Conservation (phyloP, 176 grass and related monocot species). For the Cenchrus fungigraminus region DNA sequence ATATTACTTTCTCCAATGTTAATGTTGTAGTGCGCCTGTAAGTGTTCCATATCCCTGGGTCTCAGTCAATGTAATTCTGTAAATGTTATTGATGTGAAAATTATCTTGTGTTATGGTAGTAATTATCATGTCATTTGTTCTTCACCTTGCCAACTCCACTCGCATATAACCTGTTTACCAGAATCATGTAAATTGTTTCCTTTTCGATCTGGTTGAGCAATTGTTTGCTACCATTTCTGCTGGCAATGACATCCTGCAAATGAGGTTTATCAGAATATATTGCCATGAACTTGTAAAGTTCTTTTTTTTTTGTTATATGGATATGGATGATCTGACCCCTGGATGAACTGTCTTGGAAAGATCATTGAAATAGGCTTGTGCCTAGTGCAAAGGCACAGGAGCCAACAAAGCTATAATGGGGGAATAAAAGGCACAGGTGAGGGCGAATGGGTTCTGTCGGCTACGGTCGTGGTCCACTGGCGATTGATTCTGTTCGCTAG, state of each 20-base stretch:
- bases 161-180: neutral
- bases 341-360: neutral
- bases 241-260: neutral
- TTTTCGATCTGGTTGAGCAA: neutral
- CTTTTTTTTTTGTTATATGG: no score
- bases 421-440: slow-evolving; percentile 36
- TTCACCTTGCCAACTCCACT: neutral
- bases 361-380: neutral
- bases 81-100: slow-evolving; percentile 43
- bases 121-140: neutral
- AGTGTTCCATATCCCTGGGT: slow-evolving; percentile 33
- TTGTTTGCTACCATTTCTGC: no score
- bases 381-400: neutral
- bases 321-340: neutral
- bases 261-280: neutral
- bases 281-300: neutral
- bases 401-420: neutral
- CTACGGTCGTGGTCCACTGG: slow-evolving; percentile 26
- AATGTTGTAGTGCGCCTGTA: slow-evolving; percentile 44
- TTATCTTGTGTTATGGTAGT: slow-evolving; percentile 16
- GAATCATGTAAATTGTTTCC: neutral
- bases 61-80: slow-evolving; percentile 42
- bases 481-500: slow-evolving; percentile 42
- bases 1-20: slow-evolving; percentile 35
- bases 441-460: slow-evolving; percentile 23